Percentiles rank a stretch among this genome's conserved stretches.
These are phyloP conservation scores for Noccaea bulbosa DNA, from an alignment of 345 rosid species.

Conservation along the genomic window DNA sequence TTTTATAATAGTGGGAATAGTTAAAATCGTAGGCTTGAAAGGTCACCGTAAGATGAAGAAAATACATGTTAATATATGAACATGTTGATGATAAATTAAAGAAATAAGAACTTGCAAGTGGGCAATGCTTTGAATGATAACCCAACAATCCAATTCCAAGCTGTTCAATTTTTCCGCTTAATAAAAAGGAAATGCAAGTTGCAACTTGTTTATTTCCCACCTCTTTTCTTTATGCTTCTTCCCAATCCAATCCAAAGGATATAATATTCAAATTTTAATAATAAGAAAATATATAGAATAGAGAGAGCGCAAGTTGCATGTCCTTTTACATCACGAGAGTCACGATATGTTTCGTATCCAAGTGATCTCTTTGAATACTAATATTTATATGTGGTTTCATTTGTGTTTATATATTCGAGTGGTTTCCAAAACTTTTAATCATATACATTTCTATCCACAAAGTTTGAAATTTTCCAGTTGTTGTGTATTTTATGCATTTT, in stretches of 20 bases:
- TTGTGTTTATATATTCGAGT: constrained; percentile 13
- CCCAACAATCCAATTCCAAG: constrained; percentile 43
- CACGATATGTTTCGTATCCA: constrained; percentile 38
- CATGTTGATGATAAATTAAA: constrained; percentile 29
- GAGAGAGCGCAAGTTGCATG: constrained; percentile 53
- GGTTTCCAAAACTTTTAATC: constrained; percentile 15
- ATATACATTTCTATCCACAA: constrained; percentile 33
- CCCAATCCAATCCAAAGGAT: constrained; percentile 32
- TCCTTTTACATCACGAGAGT: constrained; percentile 47
- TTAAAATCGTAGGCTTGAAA: neutral
- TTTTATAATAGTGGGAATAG: neutral
- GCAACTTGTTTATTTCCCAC: constrained; percentile 34
- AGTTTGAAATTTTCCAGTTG: neutral
- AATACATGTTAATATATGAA: constrained; percentile 15
- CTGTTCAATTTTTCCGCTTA: constrained; percentile 26
- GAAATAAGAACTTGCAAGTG: constrained; percentile 39
- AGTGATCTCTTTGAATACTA: constrained; percentile 18
- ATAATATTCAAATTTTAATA: constrained; percentile 24
- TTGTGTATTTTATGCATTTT: neutral
- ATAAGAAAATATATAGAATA: constrained; percentile 19
- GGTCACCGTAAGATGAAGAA: constrained; percentile 24
- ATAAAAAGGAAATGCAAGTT: constrained; percentile 39
- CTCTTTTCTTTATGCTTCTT: constrained; percentile 41
- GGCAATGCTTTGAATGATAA: constrained; percentile 42
- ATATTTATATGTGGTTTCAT: constrained; percentile 4